Base-by-base conservation (phyloP, 2,329 filamentous ascomycete genomes). In the Stylonectria norvegica region DNA sequence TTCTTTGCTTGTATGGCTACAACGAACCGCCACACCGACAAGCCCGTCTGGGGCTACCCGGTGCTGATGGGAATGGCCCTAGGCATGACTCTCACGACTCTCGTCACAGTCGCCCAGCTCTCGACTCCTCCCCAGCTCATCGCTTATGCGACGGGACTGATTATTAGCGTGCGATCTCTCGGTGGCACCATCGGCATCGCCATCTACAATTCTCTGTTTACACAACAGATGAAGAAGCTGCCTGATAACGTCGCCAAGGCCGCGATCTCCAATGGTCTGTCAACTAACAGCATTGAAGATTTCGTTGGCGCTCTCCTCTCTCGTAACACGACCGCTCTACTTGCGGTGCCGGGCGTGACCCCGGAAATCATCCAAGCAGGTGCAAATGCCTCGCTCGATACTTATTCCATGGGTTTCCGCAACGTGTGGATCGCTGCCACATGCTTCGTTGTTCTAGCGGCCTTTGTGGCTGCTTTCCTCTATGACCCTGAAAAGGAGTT, bases 151-250 rank as follows among this genome's bases (percentile, higher is more conserved):
- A 62, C 55, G 17, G 63, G 65, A 9, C 52, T 69, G 15, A 57
- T 68, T 34, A 63, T 68, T 27, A 52, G 58, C 18, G 45, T 61
- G 3, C 52, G 65, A 4, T 65, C 61, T 19, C 49, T 69, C 1
- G 66, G 66, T 8, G 66, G 63, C 10, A 56, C 62, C 2, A 53
- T 69, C 15, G 64, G 61, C 5, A 44, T 69, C 12, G 59, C 64
- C 17, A 62, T 68, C 22, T 49, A 62, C 43, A 62, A 60, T 12
- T 56, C 61, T 17, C 48, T 63, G 9, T 56, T 64, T 50, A 56
- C 39, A 22, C 38, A 43, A n/a, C 49, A 53, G n/a, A 52, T 62
- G 41, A 55, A 42, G 7, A 39, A 53, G 7, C 36, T 65, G 2
- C 51, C 51, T 5, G 41, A 48, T n/a, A 64, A 65, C 19, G 57